Percentiles rank a stretch among this genome's conserved stretches.
phyloP scores from a whole-genome alignment of 1,139 yeast species.

The Geotrichum fermentans region DNA sequence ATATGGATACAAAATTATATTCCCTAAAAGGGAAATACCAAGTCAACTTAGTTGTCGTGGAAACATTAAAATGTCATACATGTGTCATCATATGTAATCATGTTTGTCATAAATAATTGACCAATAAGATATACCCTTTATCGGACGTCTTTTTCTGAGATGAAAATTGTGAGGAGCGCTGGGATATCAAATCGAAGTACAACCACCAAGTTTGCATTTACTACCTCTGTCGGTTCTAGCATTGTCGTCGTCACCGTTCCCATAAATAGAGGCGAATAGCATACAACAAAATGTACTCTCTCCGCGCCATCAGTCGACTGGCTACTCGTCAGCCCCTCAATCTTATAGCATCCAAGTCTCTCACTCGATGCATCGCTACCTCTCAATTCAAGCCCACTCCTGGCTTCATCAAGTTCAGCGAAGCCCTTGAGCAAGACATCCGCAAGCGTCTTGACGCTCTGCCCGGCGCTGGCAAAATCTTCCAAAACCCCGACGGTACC shows the following conservation, averaged over 20 bases:
- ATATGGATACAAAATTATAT: neutral
- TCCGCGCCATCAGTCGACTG: constrained; percentile 19
- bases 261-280: constrained; percentile 4
- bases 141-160: neutral
- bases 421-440: constrained; percentile 33
- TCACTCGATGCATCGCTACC: constrained; percentile 18
- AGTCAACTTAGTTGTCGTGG: constrained; percentile 1
- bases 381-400: constrained; percentile 17
- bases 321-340: constrained; percentile 15
- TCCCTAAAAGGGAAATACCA: constrained; percentile 2
- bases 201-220: constrained; percentile 8
- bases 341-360: constrained; percentile 5
- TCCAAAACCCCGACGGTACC: constrained; percentile 74
- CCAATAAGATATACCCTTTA: neutral
- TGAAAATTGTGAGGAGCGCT: constrained; percentile 2
- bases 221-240: neutral
- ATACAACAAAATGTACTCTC: constrained; percentile 17
- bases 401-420: constrained; percentile 25
- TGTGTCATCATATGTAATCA: neutral
- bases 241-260: neutral
- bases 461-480: constrained; percentile 42
- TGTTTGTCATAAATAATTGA: neutral
- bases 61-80: neutral
- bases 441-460: constrained; percentile 31
- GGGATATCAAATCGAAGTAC: constrained; percentile 1